Base-by-base conservation (phyloP, 1,139 yeast genomes). In the Debaryomyces fabryi region DNA sequence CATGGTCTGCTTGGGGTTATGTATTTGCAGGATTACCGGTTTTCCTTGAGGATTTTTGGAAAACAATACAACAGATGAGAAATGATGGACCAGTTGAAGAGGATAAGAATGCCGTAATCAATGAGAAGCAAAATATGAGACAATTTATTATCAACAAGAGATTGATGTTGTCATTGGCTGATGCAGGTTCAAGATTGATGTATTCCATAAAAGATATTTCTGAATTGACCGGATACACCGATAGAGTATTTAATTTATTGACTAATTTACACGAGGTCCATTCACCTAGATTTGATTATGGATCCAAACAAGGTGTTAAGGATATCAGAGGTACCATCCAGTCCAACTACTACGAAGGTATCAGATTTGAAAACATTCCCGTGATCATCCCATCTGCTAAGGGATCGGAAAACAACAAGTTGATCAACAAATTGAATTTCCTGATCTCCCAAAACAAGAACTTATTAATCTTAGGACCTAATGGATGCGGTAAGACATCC, bases 171-270 rank as follows among this genome's bases (percentile, higher is more conserved):
- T 86, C 95, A 5, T 78, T 92, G 63, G 97, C 97, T 1, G 98
- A 92, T 70, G 97, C 98, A 0, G 97, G 97, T 6, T 88, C 96
- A n/a, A 78, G 97, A 55, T 79, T 92, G 72, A 91, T 92, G 97
- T 90, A 90, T 65, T 90, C 97, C 2, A 88, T 91, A 57, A 91
- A 92, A 65, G 97, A 91, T 67, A 80, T 92, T n/a, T 88, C 96
- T 12, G 93, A 86, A 65, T 76, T 92, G 50, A 89, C 96, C 1
- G 97, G 97, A 9, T 88, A 88, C 63, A 90, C 97, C 1, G 93
- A 90, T 57, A 74, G 97, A 56, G 88, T 92, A 1, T 92, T 88
- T 68, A 81, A 82, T 27, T 72, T 92, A 49, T 72, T 92, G 53
- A 78, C 88, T 10, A 85, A 86, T 38, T 74, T 92, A 52, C 97